Evolutionary conservation across 441 rosid genomes (phyloP), one percentile per base, ranked within the genome.

Genomic region (Arabidopsis hybrid): DNA sequence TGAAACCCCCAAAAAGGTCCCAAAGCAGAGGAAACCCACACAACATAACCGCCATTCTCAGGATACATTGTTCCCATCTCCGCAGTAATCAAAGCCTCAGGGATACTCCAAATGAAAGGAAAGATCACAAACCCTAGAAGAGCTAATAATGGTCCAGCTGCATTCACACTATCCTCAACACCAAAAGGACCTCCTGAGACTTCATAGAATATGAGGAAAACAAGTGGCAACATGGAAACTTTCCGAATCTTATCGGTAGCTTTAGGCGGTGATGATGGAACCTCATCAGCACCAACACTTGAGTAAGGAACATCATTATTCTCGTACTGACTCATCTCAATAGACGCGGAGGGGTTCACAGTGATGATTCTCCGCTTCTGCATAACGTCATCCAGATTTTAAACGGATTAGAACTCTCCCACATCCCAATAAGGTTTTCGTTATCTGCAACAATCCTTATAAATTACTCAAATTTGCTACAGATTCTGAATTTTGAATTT

Each of bases 41-140:
- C 89, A 4, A 89, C 91, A 69, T 87, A 89, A 21, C 89, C 89
- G 2, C 93, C 89, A 71, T 88, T 85, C 77, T 85, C 93, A 0
- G 89, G 89, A 65, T 83, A 87, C 91, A 88, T 87, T n/a, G 93
- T 86, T 8, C 91, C 88, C 93, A 88, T 86, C 82, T 88, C 93
- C 5, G 93, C 89, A 11, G 88, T 88, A 31, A 88, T 87, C 34
- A 88, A 65, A 4, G 91, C 91, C 80, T 89, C 93, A 7, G 91
- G 93, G 14, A 88, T 36, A 79, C 93, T 85, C 93, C 91, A 88
- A 38, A 88, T 80, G 36, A 89, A 61, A 38, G 91, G 90, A 55
- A 89, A 89, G 18, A 89, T 65, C 56, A 85, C 72, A 61, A 89
- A 89, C 2, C 91, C 91, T 3, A 84, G 59, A 58, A 89, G 86